These are phyloP conservation scores for Chlorokybus atmophyticus DNA, from an alignment of 139 green algal genomes.

Conservation along the genomic window DNA sequence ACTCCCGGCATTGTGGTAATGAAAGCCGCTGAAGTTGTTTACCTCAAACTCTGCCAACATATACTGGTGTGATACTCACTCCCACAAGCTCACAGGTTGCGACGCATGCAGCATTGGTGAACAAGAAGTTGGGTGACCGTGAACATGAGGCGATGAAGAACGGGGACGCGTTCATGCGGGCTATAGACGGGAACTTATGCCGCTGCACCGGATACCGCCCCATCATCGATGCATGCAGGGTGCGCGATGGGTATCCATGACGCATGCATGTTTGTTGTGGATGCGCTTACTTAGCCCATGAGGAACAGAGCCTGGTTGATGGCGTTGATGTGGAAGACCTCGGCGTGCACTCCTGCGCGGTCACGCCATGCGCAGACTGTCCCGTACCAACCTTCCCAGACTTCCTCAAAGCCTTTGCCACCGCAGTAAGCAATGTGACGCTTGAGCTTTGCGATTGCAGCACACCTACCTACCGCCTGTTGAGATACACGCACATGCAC, in stretches of 20 bases:
- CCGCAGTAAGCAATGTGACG: too few species aligned
- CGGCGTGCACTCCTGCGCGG: constrained; percentile 17
- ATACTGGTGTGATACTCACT: not conserved
- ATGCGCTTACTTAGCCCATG: too few species aligned
- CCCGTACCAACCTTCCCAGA: too few species aligned
- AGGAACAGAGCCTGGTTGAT: too few species aligned
- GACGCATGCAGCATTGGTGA: not conserved
- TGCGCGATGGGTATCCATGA: too few species aligned
- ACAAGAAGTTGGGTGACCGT: not conserved
- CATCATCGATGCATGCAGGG: constrained; percentile 45
- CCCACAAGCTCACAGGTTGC: not conserved
- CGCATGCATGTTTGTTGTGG: too few species aligned
- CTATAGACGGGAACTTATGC: constrained; percentile 33
- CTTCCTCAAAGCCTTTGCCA: too few species aligned
- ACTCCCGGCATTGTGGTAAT: constrained; percentile 51
- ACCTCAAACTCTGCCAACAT: not conserved
- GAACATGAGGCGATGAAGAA: not conserved
- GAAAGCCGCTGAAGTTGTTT: not conserved
- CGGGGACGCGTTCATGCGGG: not conserved
- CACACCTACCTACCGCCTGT: too few species aligned
- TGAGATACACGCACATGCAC: too few species aligned
- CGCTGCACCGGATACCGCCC: constrained; percentile 64
- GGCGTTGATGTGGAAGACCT: constrained; percentile 41
- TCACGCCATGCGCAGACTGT: too few species aligned
- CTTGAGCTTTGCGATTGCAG: too few species aligned